Evolutionary conservation across 2,329 filamentous ascomycete genomes (phyloP).

Genomic region (Nothopassalora personata): DNA sequence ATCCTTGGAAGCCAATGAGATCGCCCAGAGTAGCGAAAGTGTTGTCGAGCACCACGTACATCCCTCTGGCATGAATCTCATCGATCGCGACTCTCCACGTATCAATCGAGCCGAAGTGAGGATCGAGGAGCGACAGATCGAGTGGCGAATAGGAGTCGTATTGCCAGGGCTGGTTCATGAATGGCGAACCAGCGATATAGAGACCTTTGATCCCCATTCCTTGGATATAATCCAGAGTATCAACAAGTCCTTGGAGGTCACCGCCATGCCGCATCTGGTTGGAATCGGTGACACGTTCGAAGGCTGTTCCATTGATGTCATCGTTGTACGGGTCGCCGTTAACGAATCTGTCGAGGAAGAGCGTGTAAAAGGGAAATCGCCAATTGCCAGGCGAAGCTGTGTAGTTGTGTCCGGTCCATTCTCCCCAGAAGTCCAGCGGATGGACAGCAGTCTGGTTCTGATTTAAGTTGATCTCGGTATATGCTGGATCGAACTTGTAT

Average conservation of each 20-base stretch:
- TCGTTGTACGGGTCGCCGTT: conserved; percentile 62
- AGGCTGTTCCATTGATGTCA: conserved; percentile 54
- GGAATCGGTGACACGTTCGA: conserved; percentile 57
- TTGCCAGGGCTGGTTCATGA: conserved; percentile 60
- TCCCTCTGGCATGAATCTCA: conserved; percentile 54
- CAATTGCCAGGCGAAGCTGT: conserved; percentile 53
- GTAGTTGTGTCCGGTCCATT: conserved; percentile 50
- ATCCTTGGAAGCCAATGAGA: conserved; percentile 56
- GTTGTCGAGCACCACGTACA: conserved; percentile 62
- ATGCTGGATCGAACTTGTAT: conserved; percentile 41
- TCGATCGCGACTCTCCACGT: conserved; percentile 53
- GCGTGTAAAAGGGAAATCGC: conserved; percentile 59
- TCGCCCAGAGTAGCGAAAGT: conserved; percentile 60
- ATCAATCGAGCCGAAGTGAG: conserved; percentile 55
- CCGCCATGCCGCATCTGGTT: conserved; percentile 58
- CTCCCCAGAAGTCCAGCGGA: conserved; percentile 54
- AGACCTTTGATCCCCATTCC: conserved; percentile 50
- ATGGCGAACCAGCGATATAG: conserved; percentile 56
- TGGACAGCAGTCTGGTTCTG: conserved; percentile 49
- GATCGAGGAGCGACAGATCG: conserved; percentile 58
- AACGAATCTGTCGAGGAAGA: conserved; percentile 59
- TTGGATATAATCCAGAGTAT: conserved; percentile 59
- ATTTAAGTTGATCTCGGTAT: conserved; percentile 55
- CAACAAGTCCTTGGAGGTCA: conserved; percentile 53
- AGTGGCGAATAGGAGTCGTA: conserved; percentile 52